Base-by-base conservation (phyloP, 1,284 basidiomycete genomes). In the Leccinum huronense region DNA sequence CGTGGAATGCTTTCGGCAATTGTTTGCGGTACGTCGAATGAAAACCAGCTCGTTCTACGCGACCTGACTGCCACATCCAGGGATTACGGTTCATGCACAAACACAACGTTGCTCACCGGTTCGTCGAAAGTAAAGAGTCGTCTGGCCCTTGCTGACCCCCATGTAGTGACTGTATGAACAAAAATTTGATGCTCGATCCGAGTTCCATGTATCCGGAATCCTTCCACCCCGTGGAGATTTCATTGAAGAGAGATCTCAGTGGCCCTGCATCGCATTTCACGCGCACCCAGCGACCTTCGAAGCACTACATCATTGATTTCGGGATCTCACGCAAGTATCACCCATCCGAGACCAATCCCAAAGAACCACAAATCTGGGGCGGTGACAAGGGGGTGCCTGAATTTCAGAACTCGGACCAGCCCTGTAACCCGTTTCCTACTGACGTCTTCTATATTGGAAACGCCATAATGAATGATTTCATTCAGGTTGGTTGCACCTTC, bases 391-490 rank as follows among this genome's bases (percentile, higher is more conserved):
- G 63, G 1, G 74, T 68, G 0, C 74, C 74, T 0, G 74, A 70
- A 23, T 73, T 72, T 45, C 66, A 70, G 40, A 67, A 63, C 14
- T 59, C 58, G 1, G 27, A 56, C 3, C 63, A 64, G 8, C 67
- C 64, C 4, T 68, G 71, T 36, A 64, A 80, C 59, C 77, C 78
- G 0, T 80, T 78, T 53, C 70, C 71, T 0, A 76, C 75, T 1
- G 79, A 80, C 55, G 61, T 80, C 0, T 80, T 76, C 61, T 75
- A 72, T 57, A 61, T 78, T 1, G 79, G 79, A 0, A 77, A 78
- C 30, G 38, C 74, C 1, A 71, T 80, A 7, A 63, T 69, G 3
- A 36, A 65, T 27, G 57, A 68, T 5, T 78, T 77, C 60, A 6
- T 79, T 0, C 64, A 74, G 40, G 79, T 79, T 31, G 16, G 62